Evolutionary conservation across 78 protist species (phyloP).

Genomic region (slime mould (Dictyostelium discoideum)): DNA sequence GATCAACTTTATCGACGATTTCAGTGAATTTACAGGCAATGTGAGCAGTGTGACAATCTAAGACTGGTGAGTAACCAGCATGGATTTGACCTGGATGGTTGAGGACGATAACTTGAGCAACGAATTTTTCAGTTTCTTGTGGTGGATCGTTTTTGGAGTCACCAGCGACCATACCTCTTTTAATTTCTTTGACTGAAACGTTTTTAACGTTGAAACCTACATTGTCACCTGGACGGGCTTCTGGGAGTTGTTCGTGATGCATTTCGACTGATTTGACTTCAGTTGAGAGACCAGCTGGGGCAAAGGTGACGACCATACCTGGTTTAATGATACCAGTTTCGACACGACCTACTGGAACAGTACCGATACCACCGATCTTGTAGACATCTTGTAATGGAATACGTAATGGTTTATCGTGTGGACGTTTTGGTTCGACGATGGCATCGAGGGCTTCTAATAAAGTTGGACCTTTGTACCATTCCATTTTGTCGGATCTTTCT

Average conservation of each 20-base stretch:
- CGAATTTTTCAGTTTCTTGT: constrained; percentile 87
- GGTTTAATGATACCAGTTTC: constrained; percentile 97
- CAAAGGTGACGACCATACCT: constrained; percentile 94
- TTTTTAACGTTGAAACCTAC: constrained; percentile 98
- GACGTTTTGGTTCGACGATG: constrained; percentile 93
- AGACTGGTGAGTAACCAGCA: constrained; percentile 96
- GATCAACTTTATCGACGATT: constrained; percentile 93
- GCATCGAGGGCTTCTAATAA: constrained; percentile 93
- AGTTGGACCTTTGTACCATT: constrained; percentile 96
- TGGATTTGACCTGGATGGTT: constrained; percentile 98
- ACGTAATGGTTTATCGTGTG: constrained; percentile 98
- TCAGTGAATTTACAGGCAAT: constrained; percentile 96
- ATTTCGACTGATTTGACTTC: constrained; percentile 98
- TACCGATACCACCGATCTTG: constrained; percentile 99
- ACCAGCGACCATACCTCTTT: constrained; percentile 96
- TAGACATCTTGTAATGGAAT: constrained; percentile 98
- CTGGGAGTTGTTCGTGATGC: constrained; percentile 96
- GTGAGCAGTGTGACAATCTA: constrained; percentile 99
- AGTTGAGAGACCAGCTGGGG: constrained; percentile 94
- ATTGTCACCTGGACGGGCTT: constrained; percentile 98
- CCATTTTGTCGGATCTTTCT: constrained; percentile 92
- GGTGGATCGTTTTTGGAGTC: constrained; percentile 95
- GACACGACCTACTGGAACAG: constrained; percentile 98
- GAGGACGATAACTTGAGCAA: constrained; percentile 97
- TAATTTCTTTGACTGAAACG: constrained; percentile 95